Evolutionary conservation across 306 rosid genomes (phyloP), one percentile per base, ranked within the genome.

Genomic region (Arachis stenosperma): DNA sequence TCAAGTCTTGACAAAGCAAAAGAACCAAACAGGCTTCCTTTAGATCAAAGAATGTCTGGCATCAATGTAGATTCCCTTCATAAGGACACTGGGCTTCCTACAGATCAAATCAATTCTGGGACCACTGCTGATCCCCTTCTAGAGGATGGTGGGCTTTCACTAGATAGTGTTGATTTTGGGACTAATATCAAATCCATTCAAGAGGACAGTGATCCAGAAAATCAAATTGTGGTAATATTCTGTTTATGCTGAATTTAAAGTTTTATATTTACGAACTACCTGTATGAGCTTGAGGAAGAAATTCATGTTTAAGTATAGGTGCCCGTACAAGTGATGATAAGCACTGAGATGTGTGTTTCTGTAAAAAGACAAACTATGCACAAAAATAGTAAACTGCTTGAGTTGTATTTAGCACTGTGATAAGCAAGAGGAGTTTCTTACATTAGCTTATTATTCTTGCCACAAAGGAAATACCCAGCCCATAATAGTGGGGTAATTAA

Each of bases 1-100:
- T 75, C 80, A 59, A 78, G 80, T 81, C 87, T 94, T 76, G 85
- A 71, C 14, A 69, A 54, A 60, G 79, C 86, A 57, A 88, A 77
- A 43, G 61, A 33, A 33, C 37, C 80, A 65, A 58, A 44, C 51
- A 82, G 67, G 54, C 44, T 81, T 58, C 71, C 84, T 66, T 83
- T 81, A 54, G 70, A 67, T 78, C 81, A 79, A 76, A 63, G 22
- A 48, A 63, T 44, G 66, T 62, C 68, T 57, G 48, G 69, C n/a
- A n/a, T 54, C n/a, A 41, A 69, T 66, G 70, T 59, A 6, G 47
- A 62, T 77, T 70, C 57, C 9, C 69, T 41, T 59, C 70, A 71
- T 47, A 33, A 33, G 37, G 37, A 33, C 37, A 33, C 4, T 33
- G 46, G 7, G 46, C 46, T 42, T 42, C 46, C 7, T 42, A 6